Conservation (phyloP, 768 basidiomycete genomes). For the Postia placenta region DNA sequence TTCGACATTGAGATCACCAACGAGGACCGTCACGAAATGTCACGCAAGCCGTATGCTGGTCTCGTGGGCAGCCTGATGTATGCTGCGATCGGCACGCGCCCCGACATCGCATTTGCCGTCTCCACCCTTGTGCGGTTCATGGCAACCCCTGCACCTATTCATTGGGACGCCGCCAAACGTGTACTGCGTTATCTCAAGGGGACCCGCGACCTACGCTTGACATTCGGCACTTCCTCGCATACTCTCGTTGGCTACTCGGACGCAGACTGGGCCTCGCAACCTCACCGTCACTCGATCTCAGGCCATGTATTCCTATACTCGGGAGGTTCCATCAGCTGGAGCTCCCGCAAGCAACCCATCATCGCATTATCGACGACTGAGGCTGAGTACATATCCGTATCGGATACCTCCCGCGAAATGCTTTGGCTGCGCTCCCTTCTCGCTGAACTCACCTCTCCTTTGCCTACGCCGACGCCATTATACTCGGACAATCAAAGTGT, state of each 20-base stretch:
- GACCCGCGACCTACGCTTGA: constrained; percentile 7
- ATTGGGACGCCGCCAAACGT: constrained; percentile 19
- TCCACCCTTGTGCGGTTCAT: constrained; percentile 16
- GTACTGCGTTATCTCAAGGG: constrained; percentile 20
- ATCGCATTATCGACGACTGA: constrained; percentile 31
- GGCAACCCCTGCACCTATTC: constrained; percentile 14
- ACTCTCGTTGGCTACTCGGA: constrained; percentile 8
- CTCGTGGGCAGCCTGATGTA: constrained; percentile 27
- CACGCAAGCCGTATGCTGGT: constrained; percentile 9
- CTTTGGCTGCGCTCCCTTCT: constrained; percentile 26
- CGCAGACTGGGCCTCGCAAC: constrained; percentile 7
- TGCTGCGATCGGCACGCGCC: constrained; percentile 18
- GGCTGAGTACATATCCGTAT: constrained; percentile 29
- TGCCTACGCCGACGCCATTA: constrained; percentile 7
- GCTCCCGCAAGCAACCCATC: constrained; percentile 31
- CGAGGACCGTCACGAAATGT: too few species aligned
- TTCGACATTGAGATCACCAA: too few species aligned
- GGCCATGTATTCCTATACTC: constrained; percentile 27
- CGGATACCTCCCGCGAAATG: constrained; percentile 27
- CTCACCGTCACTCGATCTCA: constrained; percentile 16
- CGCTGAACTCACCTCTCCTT: too few species aligned
- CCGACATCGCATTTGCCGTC: constrained; percentile 25
- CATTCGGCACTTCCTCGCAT: constrained; percentile 9
- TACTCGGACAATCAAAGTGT: constrained; percentile 14
- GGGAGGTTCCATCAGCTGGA: constrained; percentile 35